Conservation (phyloP, 106 monocot genomes). For the Dioscorea alata region DNA sequence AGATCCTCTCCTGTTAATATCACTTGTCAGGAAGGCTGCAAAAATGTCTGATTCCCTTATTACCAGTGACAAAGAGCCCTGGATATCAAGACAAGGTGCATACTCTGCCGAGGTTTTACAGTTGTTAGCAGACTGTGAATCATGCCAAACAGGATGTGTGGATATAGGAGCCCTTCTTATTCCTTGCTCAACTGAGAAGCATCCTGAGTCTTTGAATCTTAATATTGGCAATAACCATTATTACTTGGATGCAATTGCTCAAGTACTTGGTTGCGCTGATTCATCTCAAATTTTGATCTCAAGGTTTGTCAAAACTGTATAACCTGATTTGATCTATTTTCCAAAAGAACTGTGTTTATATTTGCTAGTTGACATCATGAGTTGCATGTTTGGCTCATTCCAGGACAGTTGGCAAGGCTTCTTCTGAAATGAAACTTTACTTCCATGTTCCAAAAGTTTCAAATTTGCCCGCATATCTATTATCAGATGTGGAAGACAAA, state of each 20-base stretch:
- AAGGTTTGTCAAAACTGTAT: slow-evolving; percentile 29
- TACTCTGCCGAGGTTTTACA: slow-evolving; percentile 35
- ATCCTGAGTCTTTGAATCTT: slow-evolving; percentile 37
- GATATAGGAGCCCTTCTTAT: slow-evolving; percentile 44
- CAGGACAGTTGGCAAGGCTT: slow-evolving; percentile 85
- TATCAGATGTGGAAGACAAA: slow-evolving; percentile 7
- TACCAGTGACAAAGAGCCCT: slow-evolving; percentile 31
- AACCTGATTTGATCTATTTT: too few relatives aligned
- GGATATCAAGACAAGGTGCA: slow-evolving; percentile 38
- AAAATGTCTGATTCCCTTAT: slow-evolving; percentile 34
- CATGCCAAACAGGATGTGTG: slow-evolving; percentile 5
- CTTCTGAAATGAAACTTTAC: slow-evolving; percentile 85
- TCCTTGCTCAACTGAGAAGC: slow-evolving; percentile 41
- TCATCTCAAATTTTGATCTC: slow-evolving; percentile 69
- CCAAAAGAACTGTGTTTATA: too few relatives aligned
- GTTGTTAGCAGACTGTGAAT: slow-evolving; percentile 17
- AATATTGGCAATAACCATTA: slow-evolving; percentile 35
- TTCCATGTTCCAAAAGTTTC: slow-evolving; percentile 41
- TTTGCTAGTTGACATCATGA: too few relatives aligned
- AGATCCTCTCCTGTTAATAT: slow-evolving; percentile 52
- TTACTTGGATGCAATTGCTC: slow-evolving; percentile 80
- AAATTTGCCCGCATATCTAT: slow-evolving; percentile 18
- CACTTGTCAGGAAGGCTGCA: slow-evolving; percentile 55
- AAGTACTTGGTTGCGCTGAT: slow-evolving; percentile 44
- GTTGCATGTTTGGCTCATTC: slow-evolving; percentile 1